Percentiles rank a stretch among this genome's conserved stretches.
These are phyloP conservation scores for Penicillium sp. DNA, from an alignment of 2,329 filamentous ascomycete species.

Conservation along the genomic window DNA sequence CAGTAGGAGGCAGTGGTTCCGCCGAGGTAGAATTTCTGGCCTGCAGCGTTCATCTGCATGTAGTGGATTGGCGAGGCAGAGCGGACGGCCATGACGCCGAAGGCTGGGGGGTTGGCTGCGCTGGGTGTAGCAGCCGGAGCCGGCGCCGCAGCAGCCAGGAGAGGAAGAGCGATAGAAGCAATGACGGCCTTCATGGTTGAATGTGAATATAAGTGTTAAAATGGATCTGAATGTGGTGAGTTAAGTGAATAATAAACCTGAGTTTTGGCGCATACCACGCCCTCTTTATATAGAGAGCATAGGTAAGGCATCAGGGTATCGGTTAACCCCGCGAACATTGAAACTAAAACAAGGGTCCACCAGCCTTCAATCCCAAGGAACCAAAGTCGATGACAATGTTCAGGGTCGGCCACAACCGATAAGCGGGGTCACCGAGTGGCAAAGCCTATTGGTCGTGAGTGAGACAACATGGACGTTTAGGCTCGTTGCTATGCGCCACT, in stretches of 20 bases:
- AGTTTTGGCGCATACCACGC: background rate
- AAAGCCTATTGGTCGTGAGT: slow-evolving; percentile 1
- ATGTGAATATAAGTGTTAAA: background rate
- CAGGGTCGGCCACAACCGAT: slow-evolving; percentile 2
- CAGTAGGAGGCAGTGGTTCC: slow-evolving; percentile 51
- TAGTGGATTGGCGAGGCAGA: slow-evolving; percentile 53
- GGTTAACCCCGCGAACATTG: background rate
- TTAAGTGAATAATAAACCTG: background rate
- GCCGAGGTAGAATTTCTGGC: slow-evolving; percentile 52
- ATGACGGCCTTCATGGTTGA: slow-evolving; percentile 27
- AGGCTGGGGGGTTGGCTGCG: slow-evolving; percentile 27
- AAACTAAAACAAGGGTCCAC: background rate
- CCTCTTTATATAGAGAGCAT: background rate
- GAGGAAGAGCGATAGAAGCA: slow-evolving; percentile 25
- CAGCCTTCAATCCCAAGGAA: background rate
- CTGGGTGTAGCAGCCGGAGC: background rate
- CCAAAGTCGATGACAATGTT: slow-evolving; percentile 1
- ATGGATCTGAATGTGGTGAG: background rate
- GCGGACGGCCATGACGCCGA: slow-evolving; percentile 47
- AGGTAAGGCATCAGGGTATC: background rate
- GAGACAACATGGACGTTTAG: slow-evolving; percentile 2
- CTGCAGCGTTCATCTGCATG: slow-evolving; percentile 48
- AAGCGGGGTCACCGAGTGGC: background rate
- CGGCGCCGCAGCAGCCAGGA: slow-evolving; percentile 29
- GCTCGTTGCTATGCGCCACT: background rate